Percentiles rank a stretch among this genome's conserved stretches.
phyloP scores from a whole-genome alignment of 1,139 yeast species.

The Yamadazyma pseudoaaseri region DNA sequence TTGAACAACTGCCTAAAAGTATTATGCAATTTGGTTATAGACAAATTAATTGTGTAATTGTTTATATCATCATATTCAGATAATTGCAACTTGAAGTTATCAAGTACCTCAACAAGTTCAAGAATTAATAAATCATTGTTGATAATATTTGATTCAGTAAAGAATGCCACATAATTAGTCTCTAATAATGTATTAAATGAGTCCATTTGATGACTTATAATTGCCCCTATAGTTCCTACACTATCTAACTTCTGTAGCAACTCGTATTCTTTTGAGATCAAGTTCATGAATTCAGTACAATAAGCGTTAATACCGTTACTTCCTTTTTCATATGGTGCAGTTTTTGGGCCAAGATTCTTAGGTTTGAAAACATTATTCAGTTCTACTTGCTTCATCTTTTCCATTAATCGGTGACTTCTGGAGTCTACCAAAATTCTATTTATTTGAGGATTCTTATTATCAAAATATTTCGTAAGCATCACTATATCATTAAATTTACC shows the following conservation, averaged over 20 bases:
- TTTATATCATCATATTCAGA: constrained; percentile 13
- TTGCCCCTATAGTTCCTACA: constrained; percentile 17
- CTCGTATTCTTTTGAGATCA: constrained; percentile 48
- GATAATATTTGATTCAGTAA: constrained; percentile 14
- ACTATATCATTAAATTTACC: constrained; percentile 22
- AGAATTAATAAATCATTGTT: constrained; percentile 38
- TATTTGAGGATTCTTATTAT: constrained; percentile 25
- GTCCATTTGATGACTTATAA: constrained; percentile 23
- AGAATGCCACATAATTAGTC: constrained; percentile 15
- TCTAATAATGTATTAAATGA: constrained; percentile 20
- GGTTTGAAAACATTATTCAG: constrained; percentile 12
- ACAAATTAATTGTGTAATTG: constrained; percentile 14
- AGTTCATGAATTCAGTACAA: constrained; percentile 50
- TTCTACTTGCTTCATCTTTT: constrained; percentile 36
- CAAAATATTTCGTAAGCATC: constrained; percentile 46
- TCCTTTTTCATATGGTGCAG: constrained; percentile 58
- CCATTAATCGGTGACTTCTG: constrained; percentile 45
- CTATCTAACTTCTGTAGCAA: constrained; percentile 26
- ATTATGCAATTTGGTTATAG: constrained; percentile 18
- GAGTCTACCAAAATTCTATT: constrained; percentile 45
- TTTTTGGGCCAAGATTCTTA: constrained; percentile 28
- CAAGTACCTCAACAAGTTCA: constrained; percentile 38
- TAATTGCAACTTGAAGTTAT: constrained; percentile 9
- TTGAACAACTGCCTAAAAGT: constrained; percentile 43
- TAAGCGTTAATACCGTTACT: constrained; percentile 58